Percentiles rank a stretch among this genome's conserved stretches.
Evolutionary conservation across 495 filamentous ascomycete genomes (phyloP).

Genomic region (Neurospora sp.): DNA sequence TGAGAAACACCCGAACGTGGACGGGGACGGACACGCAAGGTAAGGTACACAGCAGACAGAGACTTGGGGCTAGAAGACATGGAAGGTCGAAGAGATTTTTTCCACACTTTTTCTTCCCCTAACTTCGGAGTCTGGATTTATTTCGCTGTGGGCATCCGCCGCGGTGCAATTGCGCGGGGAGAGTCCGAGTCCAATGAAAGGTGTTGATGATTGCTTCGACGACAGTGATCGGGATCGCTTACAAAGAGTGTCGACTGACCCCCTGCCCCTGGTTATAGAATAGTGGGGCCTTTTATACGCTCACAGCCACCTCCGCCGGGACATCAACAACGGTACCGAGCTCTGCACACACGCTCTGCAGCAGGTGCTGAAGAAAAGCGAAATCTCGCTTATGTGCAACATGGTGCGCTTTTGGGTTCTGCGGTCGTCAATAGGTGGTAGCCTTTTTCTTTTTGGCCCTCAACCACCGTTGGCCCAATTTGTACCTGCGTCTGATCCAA

Average conservation of each 20-base stretch:
- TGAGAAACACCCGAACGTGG: too few relatives aligned
- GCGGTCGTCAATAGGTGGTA: not conserved
- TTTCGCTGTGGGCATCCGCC: not conserved
- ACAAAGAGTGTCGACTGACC: not conserved
- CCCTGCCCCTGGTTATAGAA: not conserved
- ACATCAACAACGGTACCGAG: not conserved
- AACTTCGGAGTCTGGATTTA: not conserved
- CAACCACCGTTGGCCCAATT: constrained; percentile 1
- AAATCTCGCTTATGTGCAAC: not conserved
- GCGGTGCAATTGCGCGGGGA: not conserved
- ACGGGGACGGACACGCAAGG: not conserved
- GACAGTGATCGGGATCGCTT: not conserved
- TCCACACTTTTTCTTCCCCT: not conserved
- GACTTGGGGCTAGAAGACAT: not conserved
- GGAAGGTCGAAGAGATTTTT: not conserved
- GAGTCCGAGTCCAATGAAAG: not conserved
- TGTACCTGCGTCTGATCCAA: constrained; percentile 12
- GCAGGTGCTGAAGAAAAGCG: not conserved
- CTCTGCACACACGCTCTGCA: not conserved
- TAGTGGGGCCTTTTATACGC: not conserved
- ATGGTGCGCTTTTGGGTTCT: not conserved
- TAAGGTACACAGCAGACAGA: not conserved
- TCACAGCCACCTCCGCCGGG: not conserved
- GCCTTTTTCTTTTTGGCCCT: not conserved
- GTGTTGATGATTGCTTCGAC: not conserved